Evolutionary conservation across 1,284 basidiomycete genomes (phyloP).

Genomic region (Rhodotorula glutinis): DNA sequence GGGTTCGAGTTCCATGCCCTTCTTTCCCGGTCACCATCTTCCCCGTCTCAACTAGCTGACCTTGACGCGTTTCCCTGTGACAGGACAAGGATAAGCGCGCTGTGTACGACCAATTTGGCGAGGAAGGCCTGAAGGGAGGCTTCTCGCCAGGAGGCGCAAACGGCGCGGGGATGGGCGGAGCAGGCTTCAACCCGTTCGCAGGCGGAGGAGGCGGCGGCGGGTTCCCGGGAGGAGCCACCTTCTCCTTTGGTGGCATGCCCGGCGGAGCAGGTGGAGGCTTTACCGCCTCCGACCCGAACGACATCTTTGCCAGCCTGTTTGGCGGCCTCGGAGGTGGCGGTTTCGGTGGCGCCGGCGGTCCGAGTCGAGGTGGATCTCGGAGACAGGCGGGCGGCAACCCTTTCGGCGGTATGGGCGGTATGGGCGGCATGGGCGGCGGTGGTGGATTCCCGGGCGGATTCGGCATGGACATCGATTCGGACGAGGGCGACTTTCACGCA

Average conservation of each 20-base stretch:
- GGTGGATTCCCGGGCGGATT: conserved; percentile 38
- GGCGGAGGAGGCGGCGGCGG: conserved; percentile 22
- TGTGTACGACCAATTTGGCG: conserved; percentile 92
- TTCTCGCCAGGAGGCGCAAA: conserved; percentile 43
- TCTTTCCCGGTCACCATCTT: too few relatives aligned
- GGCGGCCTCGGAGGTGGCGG: conserved; percentile 42
- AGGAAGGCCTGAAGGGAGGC: conserved; percentile 80
- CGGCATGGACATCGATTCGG: conserved; percentile 41
- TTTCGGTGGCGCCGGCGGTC: too few relatives aligned
- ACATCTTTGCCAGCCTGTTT: conserved; percentile 78
- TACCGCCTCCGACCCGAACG: conserved; percentile 76
- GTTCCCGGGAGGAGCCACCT: conserved; percentile 52
- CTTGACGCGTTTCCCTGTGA: too few relatives aligned
- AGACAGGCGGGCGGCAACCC: conserved; percentile 16
- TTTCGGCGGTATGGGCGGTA: conserved; percentile 24
- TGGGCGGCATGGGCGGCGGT: conserved; percentile 21
- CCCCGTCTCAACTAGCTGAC: too few relatives aligned
- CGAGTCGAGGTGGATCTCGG: conserved; percentile 5
- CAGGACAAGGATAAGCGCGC: conserved; percentile 68
- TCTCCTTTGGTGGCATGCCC: conserved; percentile 60
- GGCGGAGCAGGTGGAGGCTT: conserved; percentile 56
- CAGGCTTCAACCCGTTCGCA: conserved; percentile 31
- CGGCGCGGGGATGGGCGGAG: conserved; percentile 28
- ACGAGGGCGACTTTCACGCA: conserved; percentile 24
- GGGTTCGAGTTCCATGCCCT: background rate